Evolutionary conservation across 768 basidiomycete genomes (phyloP).

Genomic region (Suillus americanus): DNA sequence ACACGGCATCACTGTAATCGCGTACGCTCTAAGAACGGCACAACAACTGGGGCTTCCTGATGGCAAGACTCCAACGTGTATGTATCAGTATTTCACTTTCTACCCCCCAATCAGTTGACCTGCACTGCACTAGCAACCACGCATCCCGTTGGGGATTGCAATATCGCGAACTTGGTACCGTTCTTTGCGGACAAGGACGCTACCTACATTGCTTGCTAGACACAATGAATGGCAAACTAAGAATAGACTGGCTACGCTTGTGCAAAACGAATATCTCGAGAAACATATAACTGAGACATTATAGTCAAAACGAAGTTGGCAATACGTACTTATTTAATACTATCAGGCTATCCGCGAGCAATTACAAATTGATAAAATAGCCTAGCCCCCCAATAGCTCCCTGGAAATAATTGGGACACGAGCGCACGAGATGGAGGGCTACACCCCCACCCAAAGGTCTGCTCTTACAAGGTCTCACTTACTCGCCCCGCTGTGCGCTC

Average conservation of each 20-base stretch:
- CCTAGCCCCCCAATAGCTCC: neutral
- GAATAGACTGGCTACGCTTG: neutral
- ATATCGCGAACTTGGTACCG: slow-evolving; percentile 19
- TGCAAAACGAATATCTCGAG: neutral
- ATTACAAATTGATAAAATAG: neutral
- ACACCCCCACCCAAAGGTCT: neutral
- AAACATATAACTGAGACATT: neutral
- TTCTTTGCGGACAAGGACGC: slow-evolving; percentile 31
- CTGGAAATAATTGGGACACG: neutral
- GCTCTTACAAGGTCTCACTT: neutral
- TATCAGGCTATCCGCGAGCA: neutral
- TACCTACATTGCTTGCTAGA: slow-evolving; percentile 18
- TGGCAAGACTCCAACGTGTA: neutral
- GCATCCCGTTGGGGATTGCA: neutral
- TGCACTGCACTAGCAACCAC: neutral
- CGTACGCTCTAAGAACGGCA: slow-evolving; percentile 10
- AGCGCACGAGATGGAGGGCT: neutral
- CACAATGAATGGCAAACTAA: neutral
- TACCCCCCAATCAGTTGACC: neutral
- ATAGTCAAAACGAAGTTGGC: neutral
- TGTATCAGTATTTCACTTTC: neutral
- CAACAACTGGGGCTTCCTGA: neutral
- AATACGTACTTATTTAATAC: neutral
- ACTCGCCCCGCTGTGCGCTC: slow-evolving; percentile 3
- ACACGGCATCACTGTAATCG: too few species aligned